Evolutionary conservation across 1,284 basidiomycete genomes (phyloP).

Genomic region (Trichosporon sp.): DNA sequence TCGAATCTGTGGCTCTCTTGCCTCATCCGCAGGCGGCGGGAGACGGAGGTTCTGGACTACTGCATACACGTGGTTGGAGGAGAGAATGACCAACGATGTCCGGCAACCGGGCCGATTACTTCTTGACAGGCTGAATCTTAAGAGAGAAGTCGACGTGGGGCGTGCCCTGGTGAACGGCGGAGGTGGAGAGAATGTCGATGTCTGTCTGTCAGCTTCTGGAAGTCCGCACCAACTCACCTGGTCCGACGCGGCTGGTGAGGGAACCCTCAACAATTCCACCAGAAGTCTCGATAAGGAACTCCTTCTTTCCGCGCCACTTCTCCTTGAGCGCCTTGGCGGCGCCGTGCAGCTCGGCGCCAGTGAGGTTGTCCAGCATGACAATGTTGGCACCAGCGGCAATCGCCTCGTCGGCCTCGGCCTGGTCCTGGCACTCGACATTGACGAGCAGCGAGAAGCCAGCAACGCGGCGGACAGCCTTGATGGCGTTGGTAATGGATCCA

Average conservation of each 20-base stretch:
- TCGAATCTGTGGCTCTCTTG: no score
- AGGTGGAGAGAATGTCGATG: slow-evolving; percentile 89
- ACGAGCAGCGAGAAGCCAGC: slow-evolving; percentile 89
- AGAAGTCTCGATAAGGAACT: slow-evolving; percentile 84
- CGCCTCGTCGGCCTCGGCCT: slow-evolving; percentile 89
- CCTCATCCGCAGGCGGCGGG: no score
- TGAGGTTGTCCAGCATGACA: slow-evolving; percentile 96
- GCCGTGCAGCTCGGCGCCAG: slow-evolving; percentile 63
- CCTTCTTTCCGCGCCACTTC: slow-evolving; percentile 56
- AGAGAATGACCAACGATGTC: neutral
- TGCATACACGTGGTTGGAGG: neutral
- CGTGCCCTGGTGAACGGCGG: slow-evolving; percentile 75
- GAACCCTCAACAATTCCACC: slow-evolving; percentile 80
- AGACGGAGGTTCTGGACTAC: neutral
- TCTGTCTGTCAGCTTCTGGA: slow-evolving; percentile 51
- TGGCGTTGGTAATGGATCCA: slow-evolving; percentile 84
- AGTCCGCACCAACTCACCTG: slow-evolving; percentile 20
- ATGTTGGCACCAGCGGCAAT: slow-evolving; percentile 95
- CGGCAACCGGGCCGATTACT: neutral
- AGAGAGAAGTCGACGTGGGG: slow-evolving; percentile 90
- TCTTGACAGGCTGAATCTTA: slow-evolving; percentile 15
- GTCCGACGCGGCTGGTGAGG: slow-evolving; percentile 48
- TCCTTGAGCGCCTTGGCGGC: slow-evolving; percentile 67
- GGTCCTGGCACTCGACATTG: slow-evolving; percentile 87
- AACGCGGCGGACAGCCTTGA: slow-evolving; percentile 75